Evolutionary conservation across 768 basidiomycete species (phyloP), one percentile per base, ranked within the genome.

Genomic region (Pleurotus djamor): DNA sequence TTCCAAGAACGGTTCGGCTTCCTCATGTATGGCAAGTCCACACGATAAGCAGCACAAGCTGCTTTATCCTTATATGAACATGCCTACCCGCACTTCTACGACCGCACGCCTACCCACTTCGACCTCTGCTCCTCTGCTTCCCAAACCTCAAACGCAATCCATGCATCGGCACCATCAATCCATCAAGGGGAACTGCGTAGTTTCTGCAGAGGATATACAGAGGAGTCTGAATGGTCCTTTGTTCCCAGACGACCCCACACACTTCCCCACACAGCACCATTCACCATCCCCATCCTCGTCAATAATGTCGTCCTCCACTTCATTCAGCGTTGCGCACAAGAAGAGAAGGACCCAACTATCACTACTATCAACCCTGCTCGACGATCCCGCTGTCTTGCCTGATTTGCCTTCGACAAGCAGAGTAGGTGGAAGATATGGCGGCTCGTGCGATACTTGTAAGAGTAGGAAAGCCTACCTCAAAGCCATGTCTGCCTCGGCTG

Each of bases 131-230:
- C 33, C 65, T 61, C 43, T 68, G 72, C 60, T 71, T 70, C 71
- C 68, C 54, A 4, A 71, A 63, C 32, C 63, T 62, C 60, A 66
- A 60, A 57, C 65, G 59, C 34, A 65, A 58, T 52, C 63, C 63
- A 50, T 67, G 63, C 21, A 48, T 59, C 57, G 61, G 63, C 66
- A 63, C 56, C 60, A 3, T 36, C 71, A 61, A 44, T 8, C 16
- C 61, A 64, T 5, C 52, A 61, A 34, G 64, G 66, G 52, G 60
- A 68, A n/a, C 73, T 72, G 49, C 17, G 64, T 76, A 5, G 79
- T 88, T 9, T 69, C 82, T 0, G 87, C 88, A 68, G 75, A 76
- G 51, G 83, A 85, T 37, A 85, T 88, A 52, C 69, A 84, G 47
- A 67, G 67, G 48, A 79, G 80, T 66, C 86, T 88, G 83, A 75